These are phyloP conservation scores for Populus davidiana DNA, from an alignment of 345 rosid genomes.

Conservation along the genomic window DNA sequence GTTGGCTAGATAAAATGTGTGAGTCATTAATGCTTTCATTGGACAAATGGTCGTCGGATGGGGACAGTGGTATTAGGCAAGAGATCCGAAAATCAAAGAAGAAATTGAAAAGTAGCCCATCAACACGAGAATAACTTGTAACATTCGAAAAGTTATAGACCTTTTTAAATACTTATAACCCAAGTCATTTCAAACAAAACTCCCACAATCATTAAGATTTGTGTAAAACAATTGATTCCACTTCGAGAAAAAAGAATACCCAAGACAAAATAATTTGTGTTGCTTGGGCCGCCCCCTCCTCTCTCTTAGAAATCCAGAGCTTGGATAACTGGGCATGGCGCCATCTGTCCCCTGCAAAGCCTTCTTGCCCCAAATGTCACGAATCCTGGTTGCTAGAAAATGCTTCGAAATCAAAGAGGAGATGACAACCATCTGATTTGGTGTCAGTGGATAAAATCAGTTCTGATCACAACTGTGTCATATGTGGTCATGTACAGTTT, in stretches of 20 bases:
- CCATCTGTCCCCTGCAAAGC: background rate
- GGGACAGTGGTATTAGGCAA: background rate
- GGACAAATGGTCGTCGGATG: conserved; percentile 3
- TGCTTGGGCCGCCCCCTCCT: too few relatives aligned
- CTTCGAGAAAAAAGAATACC: too few relatives aligned
- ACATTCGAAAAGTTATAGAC: background rate
- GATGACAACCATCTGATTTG: background rate
- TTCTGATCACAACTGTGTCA: conserved; percentile 5
- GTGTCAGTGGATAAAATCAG: conserved; percentile 1
- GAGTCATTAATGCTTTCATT: background rate
- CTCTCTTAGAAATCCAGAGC: background rate
- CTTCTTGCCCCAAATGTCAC: background rate
- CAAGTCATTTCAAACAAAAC: background rate
- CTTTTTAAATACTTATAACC: background rate
- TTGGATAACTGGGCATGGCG: background rate
- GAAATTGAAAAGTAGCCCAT: background rate
- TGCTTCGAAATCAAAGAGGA: background rate
- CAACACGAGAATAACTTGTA: background rate
- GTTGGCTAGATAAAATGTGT: background rate
- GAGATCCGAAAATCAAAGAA: background rate
- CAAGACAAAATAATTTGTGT: background rate
- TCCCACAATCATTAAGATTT: background rate
- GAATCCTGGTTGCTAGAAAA: background rate
- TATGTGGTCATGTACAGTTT: background rate
- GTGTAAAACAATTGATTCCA: background rate